Evolutionary conservation across 2,329 filamentous ascomycete genomes (phyloP).

Genomic region (Magnaporthales sp.): DNA sequence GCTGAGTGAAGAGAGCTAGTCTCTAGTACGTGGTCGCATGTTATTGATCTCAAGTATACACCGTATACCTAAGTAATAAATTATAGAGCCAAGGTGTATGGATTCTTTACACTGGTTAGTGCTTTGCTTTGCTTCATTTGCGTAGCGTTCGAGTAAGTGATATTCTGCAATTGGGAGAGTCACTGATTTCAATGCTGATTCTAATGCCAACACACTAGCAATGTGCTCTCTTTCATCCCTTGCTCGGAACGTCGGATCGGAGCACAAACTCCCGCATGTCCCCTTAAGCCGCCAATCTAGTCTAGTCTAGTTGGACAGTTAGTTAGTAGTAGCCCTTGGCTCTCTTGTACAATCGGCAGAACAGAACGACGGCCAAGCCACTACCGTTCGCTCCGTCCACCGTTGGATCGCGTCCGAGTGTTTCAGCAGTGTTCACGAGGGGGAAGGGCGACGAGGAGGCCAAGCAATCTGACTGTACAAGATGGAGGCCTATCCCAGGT

Average conservation of each 20-base stretch:
- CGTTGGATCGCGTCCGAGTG: background rate
- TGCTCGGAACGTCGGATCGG: background rate
- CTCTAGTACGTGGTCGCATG: background rate
- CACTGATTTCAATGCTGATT: too few species aligned
- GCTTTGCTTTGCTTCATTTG: background rate
- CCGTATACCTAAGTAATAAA: background rate
- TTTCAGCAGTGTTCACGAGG: background rate
- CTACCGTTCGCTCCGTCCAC: background rate
- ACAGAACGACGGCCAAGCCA: background rate
- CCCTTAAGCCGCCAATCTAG: background rate
- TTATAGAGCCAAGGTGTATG: background rate
- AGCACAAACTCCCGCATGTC: background rate
- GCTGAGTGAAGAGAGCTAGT: background rate
- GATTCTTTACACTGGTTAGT: background rate
- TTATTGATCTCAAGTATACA: background rate
- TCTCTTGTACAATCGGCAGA: background rate
- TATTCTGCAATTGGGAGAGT: background rate
- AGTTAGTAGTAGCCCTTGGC: background rate
- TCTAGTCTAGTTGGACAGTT: background rate
- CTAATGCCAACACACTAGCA: background rate
- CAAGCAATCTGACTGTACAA: background rate
- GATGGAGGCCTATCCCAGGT: background rate
- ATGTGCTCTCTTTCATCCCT: background rate
- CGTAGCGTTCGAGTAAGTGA: too few species aligned
- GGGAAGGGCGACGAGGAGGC: background rate